Percentiles rank a stretch among this genome's conserved stretches.
Conservation (phyloP, 305 asterid species). For the Salvia sclarea region DNA sequence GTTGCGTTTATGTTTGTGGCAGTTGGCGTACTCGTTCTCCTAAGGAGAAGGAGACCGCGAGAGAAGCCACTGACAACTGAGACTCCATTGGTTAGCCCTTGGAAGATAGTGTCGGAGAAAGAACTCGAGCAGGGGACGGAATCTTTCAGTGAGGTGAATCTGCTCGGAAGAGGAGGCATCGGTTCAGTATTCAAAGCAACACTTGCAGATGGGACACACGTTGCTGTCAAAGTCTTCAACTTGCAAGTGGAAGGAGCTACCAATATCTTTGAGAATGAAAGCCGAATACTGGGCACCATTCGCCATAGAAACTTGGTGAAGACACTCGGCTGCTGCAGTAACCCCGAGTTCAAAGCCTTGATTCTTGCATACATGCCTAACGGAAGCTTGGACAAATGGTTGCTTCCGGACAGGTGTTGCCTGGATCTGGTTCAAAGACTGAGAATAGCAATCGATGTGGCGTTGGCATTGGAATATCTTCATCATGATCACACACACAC, state of each 20-base stretch:
- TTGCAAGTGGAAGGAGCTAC: conserved; percentile 12
- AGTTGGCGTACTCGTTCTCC: neutral
- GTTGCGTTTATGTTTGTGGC: neutral
- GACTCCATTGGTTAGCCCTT: neutral
- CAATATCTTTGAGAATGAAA: conserved; percentile 36
- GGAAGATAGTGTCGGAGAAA: conserved; percentile 34
- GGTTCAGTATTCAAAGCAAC: conserved; percentile 38
- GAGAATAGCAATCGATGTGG: conserved; percentile 35
- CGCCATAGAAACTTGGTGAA: conserved; percentile 37
- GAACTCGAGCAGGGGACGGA: conserved; percentile 32
- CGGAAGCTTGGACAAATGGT: conserved; percentile 37
- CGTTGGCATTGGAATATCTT: conserved; percentile 41
- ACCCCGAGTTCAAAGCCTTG: conserved; percentile 37
- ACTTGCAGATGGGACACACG: conserved; percentile 33
- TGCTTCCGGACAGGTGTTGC: conserved; percentile 23
- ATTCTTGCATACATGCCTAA: conserved; percentile 30
- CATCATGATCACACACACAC: conserved; percentile 29
- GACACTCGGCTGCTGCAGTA: conserved; percentile 33
- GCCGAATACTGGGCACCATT: conserved; percentile 32
- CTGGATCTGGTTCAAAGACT: conserved; percentile 20
- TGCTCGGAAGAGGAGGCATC: conserved; percentile 41
- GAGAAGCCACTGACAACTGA: neutral
- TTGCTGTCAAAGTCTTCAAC: conserved; percentile 45
- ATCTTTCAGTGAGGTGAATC: conserved; percentile 29
- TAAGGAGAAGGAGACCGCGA: neutral